Base-by-base conservation (phyloP, 2,329 filamentous ascomycete genomes). In the Clonostachys chloroleuca region DNA sequence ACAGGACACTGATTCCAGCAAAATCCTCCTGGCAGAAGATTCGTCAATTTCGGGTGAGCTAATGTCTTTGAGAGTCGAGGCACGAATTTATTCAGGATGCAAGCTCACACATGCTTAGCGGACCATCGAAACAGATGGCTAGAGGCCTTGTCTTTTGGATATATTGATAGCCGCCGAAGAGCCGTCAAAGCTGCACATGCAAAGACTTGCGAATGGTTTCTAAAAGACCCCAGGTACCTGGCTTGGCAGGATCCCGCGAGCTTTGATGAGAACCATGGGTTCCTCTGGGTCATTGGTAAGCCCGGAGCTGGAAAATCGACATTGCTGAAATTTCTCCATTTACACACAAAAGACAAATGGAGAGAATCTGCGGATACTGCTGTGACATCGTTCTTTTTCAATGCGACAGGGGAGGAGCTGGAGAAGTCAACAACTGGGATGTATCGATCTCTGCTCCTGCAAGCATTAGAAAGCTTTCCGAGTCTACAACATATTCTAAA, bases 231-330 rank as follows among this genome's bases (percentile, higher is more conserved):
- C 0, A 45, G 65, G 37, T 75, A 69, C 45, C 42, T 51, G 4
- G 49, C 60, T 3, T 75, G 70, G 72, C 56, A 66, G 14, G 55
- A 71, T 43, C 39, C 47, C 0, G n/a, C 34, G 5, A 59, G 24
- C 16, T 37, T 43, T 16, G 39, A 33, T 12, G 20, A 59, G 3
- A 61, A 71, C 35, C 49, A 60, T 30, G 69, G 70, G 6, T 65
- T 77, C 34, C 50, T 77, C 1, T 77, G 71, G 73, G 70, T 77
- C 33, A 65, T 65, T 41, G 74, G 73, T 1, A 73, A 75, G 12
- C 65, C 70, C 1, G 71, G 71, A 0, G 59, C 63, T 2, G 69
- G 71, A 0, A 78, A 78, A 46, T 78, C 69, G 0, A 74, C 68
- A 0, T 47, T 73, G 5, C 73, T 75, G 67, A 75, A 74, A 43